These are phyloP conservation scores for Coemansia reversa DNA, from an alignment of 192 early-diverging fungal genomes.

Conservation along the genomic window DNA sequence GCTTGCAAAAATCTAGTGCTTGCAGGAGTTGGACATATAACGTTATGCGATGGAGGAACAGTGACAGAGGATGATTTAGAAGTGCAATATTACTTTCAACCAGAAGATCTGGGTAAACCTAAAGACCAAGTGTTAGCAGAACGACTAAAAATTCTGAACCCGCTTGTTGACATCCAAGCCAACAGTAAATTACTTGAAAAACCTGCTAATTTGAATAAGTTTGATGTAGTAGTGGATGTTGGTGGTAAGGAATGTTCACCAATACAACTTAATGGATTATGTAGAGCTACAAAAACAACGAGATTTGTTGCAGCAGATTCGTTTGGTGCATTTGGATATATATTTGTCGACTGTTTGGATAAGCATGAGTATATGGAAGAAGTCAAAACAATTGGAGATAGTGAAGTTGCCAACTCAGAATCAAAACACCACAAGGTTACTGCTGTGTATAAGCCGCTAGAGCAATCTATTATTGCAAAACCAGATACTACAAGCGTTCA, in stretches of 20 bases:
- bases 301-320: slow-evolving; percentile 65
- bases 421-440: neutral
- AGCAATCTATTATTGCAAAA: slow-evolving; percentile 9
- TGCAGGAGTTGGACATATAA: slow-evolving; percentile 78
- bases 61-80: slow-evolving; percentile 57
- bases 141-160: slow-evolving; percentile 73
- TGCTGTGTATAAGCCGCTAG: slow-evolving; percentile 19
- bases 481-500: slow-evolving; percentile 2
- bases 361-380: slow-evolving; percentile 36
- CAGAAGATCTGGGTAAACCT: slow-evolving; percentile 6
- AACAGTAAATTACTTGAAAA: slow-evolving; percentile 41
- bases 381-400: neutral
- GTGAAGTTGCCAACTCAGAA: neutral
- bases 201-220: slow-evolving; percentile 50
- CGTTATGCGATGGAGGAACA: slow-evolving; percentile 61
- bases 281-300: slow-evolving; percentile 52
- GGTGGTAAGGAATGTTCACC: slow-evolving; percentile 43
- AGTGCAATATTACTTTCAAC: slow-evolving; percentile 22
- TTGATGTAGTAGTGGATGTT: slow-evolving; percentile 69
- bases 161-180: slow-evolving; percentile 69
- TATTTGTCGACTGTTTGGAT: slow-evolving; percentile 73
- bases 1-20: slow-evolving; percentile 91
- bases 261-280: slow-evolving; percentile 52
- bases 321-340: slow-evolving; percentile 77
- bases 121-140: slow-evolving; percentile 57